Percentiles rank a stretch among this genome's conserved stretches.
phyloP scores from a whole-genome alignment of 164 flowering plant species.

The Platanus orientalis region DNA sequence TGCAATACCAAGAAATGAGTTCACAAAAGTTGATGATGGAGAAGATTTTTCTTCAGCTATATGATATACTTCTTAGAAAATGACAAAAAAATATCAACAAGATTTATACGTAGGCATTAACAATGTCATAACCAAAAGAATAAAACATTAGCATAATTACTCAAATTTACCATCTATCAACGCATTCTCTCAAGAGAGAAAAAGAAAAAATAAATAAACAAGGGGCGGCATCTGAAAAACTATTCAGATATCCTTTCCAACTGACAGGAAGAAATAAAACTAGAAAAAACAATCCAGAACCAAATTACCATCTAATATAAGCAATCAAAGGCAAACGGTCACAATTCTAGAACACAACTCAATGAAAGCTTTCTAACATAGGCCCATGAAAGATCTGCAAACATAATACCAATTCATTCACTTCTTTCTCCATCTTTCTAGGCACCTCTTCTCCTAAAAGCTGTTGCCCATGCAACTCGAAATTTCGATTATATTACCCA shows the following conservation, averaged over 20 bases:
- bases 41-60: not conserved
- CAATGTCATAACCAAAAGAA: not conserved
- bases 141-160: not conserved
- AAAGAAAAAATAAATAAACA: no score
- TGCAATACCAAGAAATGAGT: constrained; percentile 25
- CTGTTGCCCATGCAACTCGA: not conserved
- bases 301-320: not conserved
- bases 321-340: not conserved
- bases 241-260: constrained; percentile 5
- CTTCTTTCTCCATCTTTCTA: constrained; percentile 6
- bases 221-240: not conserved
- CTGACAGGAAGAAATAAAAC: constrained; percentile 2
- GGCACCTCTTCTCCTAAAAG: not conserved
- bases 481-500: not conserved
- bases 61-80: not conserved
- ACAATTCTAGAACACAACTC: not conserved
- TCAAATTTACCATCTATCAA: no score
- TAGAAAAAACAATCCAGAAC: not conserved
- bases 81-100: not conserved
- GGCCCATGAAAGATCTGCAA: constrained; percentile 1
- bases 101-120: no score
- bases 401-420: not conserved
- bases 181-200: no score
- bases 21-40: not conserved
- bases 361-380: constrained; percentile 1